A percentile compares a stretch with the other conserved stretches of the same genome.
phyloP scores from a whole-genome alignment of 2,329 filamentous ascomycete genomes.

The Penicillium palitans region DNA sequence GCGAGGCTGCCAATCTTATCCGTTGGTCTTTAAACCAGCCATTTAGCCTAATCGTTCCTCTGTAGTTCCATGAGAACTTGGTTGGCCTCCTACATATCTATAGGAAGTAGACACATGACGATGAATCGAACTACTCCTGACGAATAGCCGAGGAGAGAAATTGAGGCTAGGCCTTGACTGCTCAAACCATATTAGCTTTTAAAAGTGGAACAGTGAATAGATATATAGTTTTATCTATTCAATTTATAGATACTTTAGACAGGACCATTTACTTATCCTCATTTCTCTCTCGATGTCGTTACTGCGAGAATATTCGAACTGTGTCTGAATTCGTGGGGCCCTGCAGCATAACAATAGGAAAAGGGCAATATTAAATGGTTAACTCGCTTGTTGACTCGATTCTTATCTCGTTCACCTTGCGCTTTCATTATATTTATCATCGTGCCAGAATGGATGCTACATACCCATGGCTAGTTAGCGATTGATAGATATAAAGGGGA shows the following conservation, averaged over 20 bases:
- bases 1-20: too few species aligned
- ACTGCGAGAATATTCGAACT: neutral
- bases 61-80: too few species aligned
- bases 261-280: neutral
- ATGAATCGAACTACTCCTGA: too few species aligned
- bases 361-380: neutral
- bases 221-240: neutral
- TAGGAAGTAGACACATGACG: too few species aligned
- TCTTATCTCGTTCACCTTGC: neutral
- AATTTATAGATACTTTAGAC: neutral
- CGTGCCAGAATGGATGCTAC: neutral
- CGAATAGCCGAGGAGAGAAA: too few species aligned
- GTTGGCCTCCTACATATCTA: too few species aligned
- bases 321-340: neutral
- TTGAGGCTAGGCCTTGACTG: too few species aligned
- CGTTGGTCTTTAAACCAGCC: too few species aligned
- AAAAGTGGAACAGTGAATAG: neutral
- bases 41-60: too few species aligned
- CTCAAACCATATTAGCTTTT: too few species aligned
- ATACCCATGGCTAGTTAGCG: neutral
- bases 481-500: neutral
- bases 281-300: neutral
- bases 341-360: neutral
- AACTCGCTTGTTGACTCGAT: neutral
- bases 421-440: neutral